Evolutionary conservation across 148 eudicot species (phyloP).

Genomic region (Rhododendron molle): DNA sequence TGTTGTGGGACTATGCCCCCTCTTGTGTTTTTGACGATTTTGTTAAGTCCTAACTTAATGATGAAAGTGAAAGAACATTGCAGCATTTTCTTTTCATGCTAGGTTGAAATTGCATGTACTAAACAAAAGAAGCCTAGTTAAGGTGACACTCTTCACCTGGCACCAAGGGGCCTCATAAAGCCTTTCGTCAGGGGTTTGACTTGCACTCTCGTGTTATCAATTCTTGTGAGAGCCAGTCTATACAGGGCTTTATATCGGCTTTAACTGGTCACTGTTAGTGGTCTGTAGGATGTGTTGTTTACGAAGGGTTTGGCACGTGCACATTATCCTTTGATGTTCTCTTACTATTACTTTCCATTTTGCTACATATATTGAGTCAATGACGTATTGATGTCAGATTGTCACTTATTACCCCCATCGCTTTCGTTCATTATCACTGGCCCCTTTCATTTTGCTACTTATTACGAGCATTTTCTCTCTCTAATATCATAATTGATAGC

Average conservation of each 20-base stretch:
- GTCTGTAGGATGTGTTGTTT: background rate
- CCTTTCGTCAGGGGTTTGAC: background rate
- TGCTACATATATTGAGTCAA: background rate
- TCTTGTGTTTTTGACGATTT: background rate
- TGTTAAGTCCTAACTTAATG: background rate
- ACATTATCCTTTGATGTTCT: background rate
- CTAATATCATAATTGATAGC: too few relatives aligned
- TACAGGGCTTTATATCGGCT: background rate
- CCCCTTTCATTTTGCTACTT: background rate
- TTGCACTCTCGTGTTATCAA: background rate
- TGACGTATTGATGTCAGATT: background rate
- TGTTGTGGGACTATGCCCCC: background rate
- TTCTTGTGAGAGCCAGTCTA: background rate
- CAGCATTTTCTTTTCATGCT: background rate
- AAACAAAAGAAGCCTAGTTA: background rate
- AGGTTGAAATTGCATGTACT: background rate
- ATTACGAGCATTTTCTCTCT: background rate
- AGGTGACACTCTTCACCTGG: background rate
- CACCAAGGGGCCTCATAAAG: background rate
- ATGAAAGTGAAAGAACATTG: background rate
- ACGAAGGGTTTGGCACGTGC: background rate
- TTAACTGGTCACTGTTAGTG: background rate
- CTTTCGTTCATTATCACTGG: background rate
- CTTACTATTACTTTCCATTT: background rate
- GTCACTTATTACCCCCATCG: background rate